A percentile compares a stretch with the other conserved stretches of the same genome.
Evolutionary conservation across 306 rosid species (phyloP).

Genomic region (Gynostemma pentaphyllum): DNA sequence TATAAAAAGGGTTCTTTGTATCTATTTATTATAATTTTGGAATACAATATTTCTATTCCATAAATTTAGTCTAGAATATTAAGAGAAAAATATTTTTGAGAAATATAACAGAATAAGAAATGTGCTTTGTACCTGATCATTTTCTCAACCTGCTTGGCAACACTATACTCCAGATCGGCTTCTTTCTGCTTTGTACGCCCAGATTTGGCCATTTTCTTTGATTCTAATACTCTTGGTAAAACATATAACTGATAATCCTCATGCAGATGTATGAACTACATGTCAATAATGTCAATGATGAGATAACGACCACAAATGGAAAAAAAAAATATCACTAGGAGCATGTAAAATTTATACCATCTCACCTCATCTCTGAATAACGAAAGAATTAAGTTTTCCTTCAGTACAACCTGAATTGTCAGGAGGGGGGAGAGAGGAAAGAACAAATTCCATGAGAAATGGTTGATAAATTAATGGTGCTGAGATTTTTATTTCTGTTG

Average conservation of each 20-base stretch:
- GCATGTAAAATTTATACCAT: neutral
- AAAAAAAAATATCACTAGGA: slow-evolving; percentile 16
- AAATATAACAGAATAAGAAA: slow-evolving; percentile 11
- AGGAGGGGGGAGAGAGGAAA: slow-evolving; percentile 1
- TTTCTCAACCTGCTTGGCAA: slow-evolving; percentile 98
- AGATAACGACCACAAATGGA: slow-evolving; percentile 11
- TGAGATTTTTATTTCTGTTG: neutral
- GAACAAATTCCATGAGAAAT: slow-evolving; percentile 12
- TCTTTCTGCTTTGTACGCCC: slow-evolving; percentile 97
- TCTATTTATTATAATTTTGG: no score
- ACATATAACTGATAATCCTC: slow-evolving; percentile 91
- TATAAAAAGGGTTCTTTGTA: no score
- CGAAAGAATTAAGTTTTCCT: slow-evolving; percentile 82
- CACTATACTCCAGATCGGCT: slow-evolving; percentile 93
- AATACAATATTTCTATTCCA: no score
- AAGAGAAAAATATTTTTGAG: no score
- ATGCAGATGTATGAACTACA: slow-evolving; percentile 74
- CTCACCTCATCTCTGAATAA: slow-evolving; percentile 92
- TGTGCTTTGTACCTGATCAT: slow-evolving; percentile 67
- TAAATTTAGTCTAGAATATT: no score
- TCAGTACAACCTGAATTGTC: slow-evolving; percentile 69
- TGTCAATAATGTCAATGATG: slow-evolving; percentile 1
- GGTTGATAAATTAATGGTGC: neutral
- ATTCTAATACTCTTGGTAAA: slow-evolving; percentile 84
- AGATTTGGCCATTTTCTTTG: slow-evolving; percentile 98